Percentiles rank a stretch among this genome's conserved stretches.
phyloP scores from a whole-genome alignment of 768 basidiomycete species.

The Tylopilus intermedius region DNA sequence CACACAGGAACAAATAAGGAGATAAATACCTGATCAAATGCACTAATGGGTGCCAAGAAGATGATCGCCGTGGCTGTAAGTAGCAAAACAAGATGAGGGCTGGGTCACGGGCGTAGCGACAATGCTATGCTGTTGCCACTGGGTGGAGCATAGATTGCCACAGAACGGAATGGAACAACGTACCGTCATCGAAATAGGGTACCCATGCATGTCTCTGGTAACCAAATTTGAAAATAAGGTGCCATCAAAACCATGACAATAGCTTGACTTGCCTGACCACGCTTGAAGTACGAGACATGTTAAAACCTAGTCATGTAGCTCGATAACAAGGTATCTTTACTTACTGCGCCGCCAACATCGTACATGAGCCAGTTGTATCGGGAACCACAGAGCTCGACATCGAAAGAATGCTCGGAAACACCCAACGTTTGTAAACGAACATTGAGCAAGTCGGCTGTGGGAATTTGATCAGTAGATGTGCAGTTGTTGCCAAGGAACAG shows the following conservation, averaged over 20 bases:
- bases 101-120: slow-evolving; percentile 10
- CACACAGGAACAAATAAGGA: neutral
- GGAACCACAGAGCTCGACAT: slow-evolving; percentile 56
- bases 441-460: slow-evolving; percentile 67
- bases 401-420: slow-evolving; percentile 71
- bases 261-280: slow-evolving; percentile 49
- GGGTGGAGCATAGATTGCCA: slow-evolving; percentile 5
- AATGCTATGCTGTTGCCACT: slow-evolving; percentile 17
- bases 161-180: slow-evolving; percentile 22
- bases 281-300: slow-evolving; percentile 33
- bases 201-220: slow-evolving; percentile 73
- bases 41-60: slow-evolving; percentile 81
- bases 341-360: slow-evolving; percentile 79
- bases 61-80: slow-evolving; percentile 72
- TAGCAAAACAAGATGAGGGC: slow-evolving; percentile 4
- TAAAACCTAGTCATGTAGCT: neutral
- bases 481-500: neutral
- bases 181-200: slow-evolving; percentile 82
- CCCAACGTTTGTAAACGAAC: slow-evolving; percentile 79
- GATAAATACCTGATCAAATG: slow-evolving; percentile 70
- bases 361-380: slow-evolving; percentile 74
- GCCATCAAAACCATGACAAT: slow-evolving; percentile 10
- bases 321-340: slow-evolving; percentile 25
- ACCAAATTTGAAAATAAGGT: slow-evolving; percentile 12
- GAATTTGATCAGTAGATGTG: neutral